A percentile compares a stretch with the other conserved stretches of the same genome.
Conservation (phyloP, 257 asterid species). For the Solanum chilense region DNA sequence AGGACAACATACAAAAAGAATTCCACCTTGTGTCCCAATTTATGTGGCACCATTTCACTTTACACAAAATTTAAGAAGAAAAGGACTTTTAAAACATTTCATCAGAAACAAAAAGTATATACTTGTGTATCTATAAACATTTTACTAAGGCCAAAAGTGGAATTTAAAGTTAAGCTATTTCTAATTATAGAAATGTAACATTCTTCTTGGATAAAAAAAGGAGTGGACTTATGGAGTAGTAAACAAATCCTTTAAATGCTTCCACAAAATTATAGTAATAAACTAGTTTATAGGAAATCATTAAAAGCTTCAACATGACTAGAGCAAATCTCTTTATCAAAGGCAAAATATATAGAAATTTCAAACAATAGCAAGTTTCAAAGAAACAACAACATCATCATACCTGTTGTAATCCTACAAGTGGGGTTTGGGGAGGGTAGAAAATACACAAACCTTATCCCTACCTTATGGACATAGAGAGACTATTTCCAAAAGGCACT, state of each 20-base stretch:
- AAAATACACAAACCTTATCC: background rate
- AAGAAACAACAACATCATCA: background rate
- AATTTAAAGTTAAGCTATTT: background rate
- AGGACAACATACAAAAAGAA: background rate
- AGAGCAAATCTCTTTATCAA: background rate
- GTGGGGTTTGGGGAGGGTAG: background rate
- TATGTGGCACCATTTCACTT: background rate
- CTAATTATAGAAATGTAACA: background rate
- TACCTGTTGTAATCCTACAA: background rate
- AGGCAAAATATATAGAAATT: background rate
- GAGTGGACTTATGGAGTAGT: background rate
- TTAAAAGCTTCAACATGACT: background rate
- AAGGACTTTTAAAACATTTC: too few relatives aligned
- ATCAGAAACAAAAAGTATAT: background rate
- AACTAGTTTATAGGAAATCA: background rate
- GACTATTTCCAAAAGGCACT: background rate
- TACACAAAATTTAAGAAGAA: background rate
- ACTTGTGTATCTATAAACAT: background rate
- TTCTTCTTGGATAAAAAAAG: background rate
- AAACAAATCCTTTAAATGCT: background rate
- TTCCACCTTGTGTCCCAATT: background rate
- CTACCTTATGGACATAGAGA: background rate
- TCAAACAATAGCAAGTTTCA: background rate
- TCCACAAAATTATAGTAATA: background rate
- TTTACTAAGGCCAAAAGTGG: background rate